Evolutionary conservation across 2,329 filamentous ascomycete species (phyloP).

Genomic region (Penicillium sp.): DNA sequence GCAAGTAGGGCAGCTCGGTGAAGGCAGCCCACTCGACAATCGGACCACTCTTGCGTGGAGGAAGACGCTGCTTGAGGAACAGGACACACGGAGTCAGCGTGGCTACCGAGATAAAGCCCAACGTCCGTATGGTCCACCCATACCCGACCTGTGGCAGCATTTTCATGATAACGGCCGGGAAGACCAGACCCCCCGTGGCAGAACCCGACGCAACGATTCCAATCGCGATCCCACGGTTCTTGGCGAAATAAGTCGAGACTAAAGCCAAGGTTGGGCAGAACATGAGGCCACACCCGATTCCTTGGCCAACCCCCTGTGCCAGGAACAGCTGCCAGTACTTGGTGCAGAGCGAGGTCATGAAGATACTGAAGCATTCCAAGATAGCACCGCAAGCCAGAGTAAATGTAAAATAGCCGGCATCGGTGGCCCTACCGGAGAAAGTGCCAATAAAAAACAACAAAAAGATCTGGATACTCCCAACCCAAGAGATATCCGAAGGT

Average conservation of each 20-base stretch:
- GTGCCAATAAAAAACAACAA: conserved; percentile 53
- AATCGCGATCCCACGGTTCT: conserved; percentile 60
- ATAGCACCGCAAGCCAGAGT: conserved; percentile 46
- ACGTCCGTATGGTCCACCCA: conserved; percentile 62
- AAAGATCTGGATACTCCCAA: conserved; percentile 54
- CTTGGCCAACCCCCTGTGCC: conserved; percentile 58
- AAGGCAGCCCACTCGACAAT: conserved; percentile 55
- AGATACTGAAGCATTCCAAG: conserved; percentile 50
- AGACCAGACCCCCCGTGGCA: conserved; percentile 63
- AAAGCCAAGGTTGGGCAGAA: conserved; percentile 57
- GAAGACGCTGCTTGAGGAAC: conserved; percentile 52
- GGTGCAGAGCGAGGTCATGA: conserved; percentile 52
- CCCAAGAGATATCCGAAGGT: conserved; percentile 54
- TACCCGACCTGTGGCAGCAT: conserved; percentile 62
- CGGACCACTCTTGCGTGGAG: conserved; percentile 51
- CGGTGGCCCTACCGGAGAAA: conserved; percentile 53
- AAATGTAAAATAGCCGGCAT: conserved; percentile 53
- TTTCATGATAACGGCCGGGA: conserved; percentile 58
- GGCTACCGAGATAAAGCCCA: conserved; percentile 60
- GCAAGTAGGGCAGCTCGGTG: conserved; percentile 50
- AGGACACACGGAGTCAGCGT: conserved; percentile 44
- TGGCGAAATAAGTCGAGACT: conserved; percentile 61
- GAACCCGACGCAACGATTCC: conserved; percentile 61
- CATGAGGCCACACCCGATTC: conserved; percentile 56
- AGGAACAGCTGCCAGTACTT: conserved; percentile 53